phyloP scores from a whole-genome alignment of 169 alveolate genomes.

The Plasmodium knowlesi region DNA sequence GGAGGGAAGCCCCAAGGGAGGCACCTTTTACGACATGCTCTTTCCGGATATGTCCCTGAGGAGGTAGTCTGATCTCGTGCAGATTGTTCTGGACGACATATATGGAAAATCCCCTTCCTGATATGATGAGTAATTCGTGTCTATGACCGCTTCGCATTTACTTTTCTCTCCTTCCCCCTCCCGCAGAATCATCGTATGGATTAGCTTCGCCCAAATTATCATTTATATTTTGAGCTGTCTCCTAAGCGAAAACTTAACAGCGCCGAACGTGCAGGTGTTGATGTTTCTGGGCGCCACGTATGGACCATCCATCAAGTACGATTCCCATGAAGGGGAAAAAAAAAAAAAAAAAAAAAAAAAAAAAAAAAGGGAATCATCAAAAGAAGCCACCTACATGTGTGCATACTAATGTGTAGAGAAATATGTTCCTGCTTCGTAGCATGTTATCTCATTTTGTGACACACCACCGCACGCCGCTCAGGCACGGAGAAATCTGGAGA shows the following conservation, averaged over 20 bases:
- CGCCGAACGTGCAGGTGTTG: conserved; percentile 51
- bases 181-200: conserved; percentile 67
- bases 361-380: not conserved
- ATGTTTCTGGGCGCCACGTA: conserved; percentile 73
- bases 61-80: not conserved
- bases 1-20: not conserved
- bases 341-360: too few species aligned
- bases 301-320: conserved; percentile 58
- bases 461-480: not conserved
- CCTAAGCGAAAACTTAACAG: conserved; percentile 51
- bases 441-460: not conserved
- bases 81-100: not conserved
- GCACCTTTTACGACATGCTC: conserved; percentile 18
- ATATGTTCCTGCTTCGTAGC: not conserved
- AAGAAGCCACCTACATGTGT: not conserved
- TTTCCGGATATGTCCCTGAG: conserved; percentile 56
- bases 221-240: conserved; percentile 68
- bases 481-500: conserved; percentile 74
- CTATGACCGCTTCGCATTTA: not conserved
- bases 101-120: not conserved
- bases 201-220: conserved; percentile 50
- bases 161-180: not conserved
- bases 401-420: not conserved
- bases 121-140: not conserved
- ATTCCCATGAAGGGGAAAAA: not conserved